Base-by-base conservation (phyloP, 768 basidiomycete genomes). In the Psilocybe azurescens region DNA sequence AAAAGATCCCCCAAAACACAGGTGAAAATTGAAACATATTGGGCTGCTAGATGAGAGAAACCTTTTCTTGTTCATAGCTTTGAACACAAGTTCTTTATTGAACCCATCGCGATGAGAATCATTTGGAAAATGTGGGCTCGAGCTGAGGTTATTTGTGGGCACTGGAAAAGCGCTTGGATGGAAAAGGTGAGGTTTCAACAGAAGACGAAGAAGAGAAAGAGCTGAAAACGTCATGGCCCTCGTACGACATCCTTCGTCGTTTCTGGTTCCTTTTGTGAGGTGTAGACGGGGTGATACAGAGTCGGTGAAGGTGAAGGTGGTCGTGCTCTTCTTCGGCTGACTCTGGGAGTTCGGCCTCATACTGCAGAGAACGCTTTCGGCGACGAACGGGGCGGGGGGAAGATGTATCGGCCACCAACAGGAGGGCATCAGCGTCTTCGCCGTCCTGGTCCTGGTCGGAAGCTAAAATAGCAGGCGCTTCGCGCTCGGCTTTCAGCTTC, bases 41-140 rank as follows among this genome's bases (percentile, higher is more conserved):
- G 11, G 38, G 16, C 29, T n/a, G 41, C 84, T 76, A 86, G 58
- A 87, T 77, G 52, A 87, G 75, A 70, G 84, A 87, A 39, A 87
- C 84, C 54, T 85, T 82, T 69, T 87, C 86, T 58, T 83, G 83
- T 64, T 81, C 81, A 2, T 62, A 62, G 38, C 59, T 65, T 32
- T 56, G 66, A 33, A 69, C 68, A 8, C 69, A 8, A 60, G 32
- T 56, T 63, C 66, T 32, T 67, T 62, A 29, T 70, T 68, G 44
- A 66, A 69, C 18, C 59, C 60, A 29, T 68, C 65, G 13, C 70
- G 61, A 9, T 63, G 59, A 48, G 67, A 66, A 16, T 61, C 63
- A 20, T 10, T 32, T 16, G 51, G 50, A 50, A 0, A 36, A 11
- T 36, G 24, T 36, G 33, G 6, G 33, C 0, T 33, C 33, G 20